A percentile compares a stretch with the other conserved stretches of the same genome.
phyloP scores from a whole-genome alignment of 2,329 filamentous ascomycete genomes.

The Colletotrichum agaves region DNA sequence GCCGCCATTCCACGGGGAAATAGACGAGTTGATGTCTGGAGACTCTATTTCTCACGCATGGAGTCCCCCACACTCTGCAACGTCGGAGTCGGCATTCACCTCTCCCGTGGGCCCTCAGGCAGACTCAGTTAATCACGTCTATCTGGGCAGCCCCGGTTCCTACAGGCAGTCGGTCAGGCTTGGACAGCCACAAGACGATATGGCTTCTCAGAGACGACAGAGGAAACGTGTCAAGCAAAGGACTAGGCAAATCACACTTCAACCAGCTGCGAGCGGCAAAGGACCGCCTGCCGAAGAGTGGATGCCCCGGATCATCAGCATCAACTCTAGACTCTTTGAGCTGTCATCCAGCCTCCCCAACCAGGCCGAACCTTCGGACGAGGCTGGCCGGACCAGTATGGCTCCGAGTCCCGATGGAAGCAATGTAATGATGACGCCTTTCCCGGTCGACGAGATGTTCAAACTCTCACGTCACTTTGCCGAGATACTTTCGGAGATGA shows the following conservation, averaged over 20 bases:
- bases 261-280: constrained; percentile 36
- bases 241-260: constrained; percentile 47
- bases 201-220: not conserved
- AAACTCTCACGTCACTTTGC: constrained; percentile 51
- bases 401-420: constrained; percentile 40
- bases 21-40: constrained; percentile 31
- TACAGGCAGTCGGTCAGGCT: not conserved
- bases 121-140: constrained; percentile 13
- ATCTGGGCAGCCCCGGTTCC: constrained; percentile 17
- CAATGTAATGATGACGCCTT: constrained; percentile 43
- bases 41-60: constrained; percentile 28
- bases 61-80: constrained; percentile 32
- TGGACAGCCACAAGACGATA: constrained; percentile 8
- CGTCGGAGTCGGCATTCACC: constrained; percentile 29
- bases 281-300: constrained; percentile 44
- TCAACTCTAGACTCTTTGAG: constrained; percentile 51
- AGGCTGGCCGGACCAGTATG: constrained; percentile 9
- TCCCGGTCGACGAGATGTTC: constrained; percentile 55
- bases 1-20: constrained; percentile 36
- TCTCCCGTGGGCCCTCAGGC: constrained; percentile 25
- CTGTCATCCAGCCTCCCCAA: constrained; percentile 49
- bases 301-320: constrained; percentile 53
- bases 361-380: constrained; percentile 40
- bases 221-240: constrained; percentile 42
- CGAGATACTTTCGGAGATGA: constrained; percentile 46